Base-by-base conservation (phyloP, 129 eudicot genomes). In the Tanacetum coccineum region DNA sequence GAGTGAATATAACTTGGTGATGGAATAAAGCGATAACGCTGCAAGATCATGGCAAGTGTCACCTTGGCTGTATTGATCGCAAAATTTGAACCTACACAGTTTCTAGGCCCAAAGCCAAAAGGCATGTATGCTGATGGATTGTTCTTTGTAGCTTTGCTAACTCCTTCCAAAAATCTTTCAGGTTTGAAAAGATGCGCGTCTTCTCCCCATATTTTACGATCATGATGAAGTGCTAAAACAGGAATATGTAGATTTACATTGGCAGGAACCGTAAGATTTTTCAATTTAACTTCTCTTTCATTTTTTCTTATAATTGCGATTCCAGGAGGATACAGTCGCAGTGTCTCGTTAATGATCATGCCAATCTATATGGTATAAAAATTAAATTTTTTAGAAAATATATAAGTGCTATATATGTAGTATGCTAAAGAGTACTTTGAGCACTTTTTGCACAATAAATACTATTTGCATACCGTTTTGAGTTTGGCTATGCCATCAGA, bases 271-370 rank as follows among this genome's bases (percentile, higher is more conserved):
- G 8, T 66, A 36, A 78, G 13, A 21, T 46, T 78, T 26, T 87
- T 82, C 11, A 85, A 32, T 40, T 62, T 72, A 4, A 71, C 71
- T 21, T 76, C 65, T 12, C 13, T 39, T 32, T 79, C 54, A 9
- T 64, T 40, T 58, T 62, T 72, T 52, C 87, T 67, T 13, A 66
- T 55, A 6, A 65, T 62, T 3, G 59, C 70, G 8, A 48, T 63
- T 25, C 40, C 82, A 10, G 91, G 83, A 55, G 87, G 80, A 66
- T 85, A 85, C 26, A 85, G 47, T 45, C 91, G 79, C 62, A 85
- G 77, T 0, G 80, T 72, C 68, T 85, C 91, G 2, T 85, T 62
- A 49, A 85, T 69, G 71, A 85, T 82, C 91, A 85, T 85, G 36
- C 59, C 76, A 53, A 85, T 66, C 87, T 85, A 68, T 64, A 77